Evolutionary conservation across 768 basidiomycete species (phyloP).

Genomic region (Collybia sp.): DNA sequence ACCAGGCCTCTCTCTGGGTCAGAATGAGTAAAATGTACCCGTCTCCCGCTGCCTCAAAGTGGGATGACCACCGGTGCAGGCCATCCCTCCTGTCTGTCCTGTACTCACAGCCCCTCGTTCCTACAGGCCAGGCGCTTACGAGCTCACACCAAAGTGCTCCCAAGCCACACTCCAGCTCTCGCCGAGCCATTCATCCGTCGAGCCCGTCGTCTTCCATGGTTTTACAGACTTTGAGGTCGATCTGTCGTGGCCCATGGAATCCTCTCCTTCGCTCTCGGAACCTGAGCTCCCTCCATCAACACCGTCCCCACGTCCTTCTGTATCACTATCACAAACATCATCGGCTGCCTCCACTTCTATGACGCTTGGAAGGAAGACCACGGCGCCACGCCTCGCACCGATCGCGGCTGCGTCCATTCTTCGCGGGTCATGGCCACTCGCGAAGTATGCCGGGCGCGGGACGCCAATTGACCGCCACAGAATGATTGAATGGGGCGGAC

Average conservation of each 20-base stretch:
- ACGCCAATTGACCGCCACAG: slow-evolving; percentile 43
- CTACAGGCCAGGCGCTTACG: too few relatives aligned
- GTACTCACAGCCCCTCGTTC: too few relatives aligned
- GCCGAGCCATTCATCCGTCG: slow-evolving; percentile 5
- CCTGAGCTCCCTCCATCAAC: slow-evolving; percentile 25
- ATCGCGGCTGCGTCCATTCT: slow-evolving; percentile 17
- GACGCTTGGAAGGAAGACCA: slow-evolving; percentile 19
- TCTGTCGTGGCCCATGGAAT: slow-evolving; percentile 26
- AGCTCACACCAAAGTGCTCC: too few relatives aligned
- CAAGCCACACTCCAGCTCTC: too few relatives aligned
- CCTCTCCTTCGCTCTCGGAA: slow-evolving; percentile 33
- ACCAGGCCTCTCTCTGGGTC: too few relatives aligned
- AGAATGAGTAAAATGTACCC: too few relatives aligned
- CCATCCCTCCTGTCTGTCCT: too few relatives aligned
- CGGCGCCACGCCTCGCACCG: slow-evolving; percentile 21
- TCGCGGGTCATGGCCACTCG: slow-evolving; percentile 39
- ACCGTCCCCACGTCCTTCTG: slow-evolving; percentile 25
- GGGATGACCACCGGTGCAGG: too few relatives aligned
- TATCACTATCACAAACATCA: slow-evolving; percentile 34
- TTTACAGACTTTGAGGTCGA: slow-evolving; percentile 46
- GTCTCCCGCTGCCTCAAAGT: too few relatives aligned
- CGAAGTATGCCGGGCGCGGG: slow-evolving; percentile 40
- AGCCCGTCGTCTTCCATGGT: slow-evolving; percentile 27
- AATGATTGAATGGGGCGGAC: slow-evolving; percentile 39
- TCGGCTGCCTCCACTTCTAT: slow-evolving; percentile 25